Evolutionary conservation across 208 protist species (phyloP).

Genomic region (Leishmania martiniquensis): DNA sequence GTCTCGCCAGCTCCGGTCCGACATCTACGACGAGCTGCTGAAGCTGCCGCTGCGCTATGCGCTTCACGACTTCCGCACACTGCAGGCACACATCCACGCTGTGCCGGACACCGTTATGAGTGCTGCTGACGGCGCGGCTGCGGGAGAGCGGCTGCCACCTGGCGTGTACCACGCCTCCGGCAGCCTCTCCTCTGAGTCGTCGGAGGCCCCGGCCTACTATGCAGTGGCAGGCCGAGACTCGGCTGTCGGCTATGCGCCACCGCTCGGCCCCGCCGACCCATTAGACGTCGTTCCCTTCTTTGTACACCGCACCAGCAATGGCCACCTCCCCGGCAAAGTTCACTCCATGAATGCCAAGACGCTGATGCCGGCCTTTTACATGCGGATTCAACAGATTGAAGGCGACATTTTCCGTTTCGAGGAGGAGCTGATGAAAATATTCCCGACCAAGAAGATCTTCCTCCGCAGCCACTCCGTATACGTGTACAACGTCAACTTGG

Average conservation of each 20-base stretch:
- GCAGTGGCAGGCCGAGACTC: conserved; percentile 53
- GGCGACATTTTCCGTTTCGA: conserved; percentile 86
- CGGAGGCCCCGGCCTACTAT: conserved; percentile 33
- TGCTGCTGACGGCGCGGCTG: not conserved
- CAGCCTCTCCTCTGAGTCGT: not conserved
- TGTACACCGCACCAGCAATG: conserved; percentile 83
- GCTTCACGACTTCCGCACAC: conserved; percentile 71
- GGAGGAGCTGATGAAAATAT: conserved; percentile 92
- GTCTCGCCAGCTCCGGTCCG: conserved; percentile 60
- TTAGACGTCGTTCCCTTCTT: conserved; percentile 85
- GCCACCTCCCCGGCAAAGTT: conserved; percentile 70
- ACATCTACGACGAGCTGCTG: conserved; percentile 89
- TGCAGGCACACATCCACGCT: conserved; percentile 47
- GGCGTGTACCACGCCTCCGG: conserved; percentile 21
- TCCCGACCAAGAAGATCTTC: conserved; percentile 91
- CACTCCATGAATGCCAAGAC: conserved; percentile 73
- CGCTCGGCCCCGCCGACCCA: conserved; percentile 78
- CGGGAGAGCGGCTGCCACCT: conserved; percentile 17
- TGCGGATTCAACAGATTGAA: conserved; percentile 71
- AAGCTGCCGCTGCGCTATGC: conserved; percentile 85
- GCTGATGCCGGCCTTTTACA: conserved; percentile 77
- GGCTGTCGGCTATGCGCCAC: conserved; percentile 71
- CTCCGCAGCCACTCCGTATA: conserved; percentile 68
- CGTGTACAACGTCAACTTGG: conserved; percentile 85
- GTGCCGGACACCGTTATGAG: conserved; percentile 1